Evolutionary conservation across 1,284 basidiomycete genomes (phyloP).

Genomic region (Pulveroboletus ridleyi): DNA sequence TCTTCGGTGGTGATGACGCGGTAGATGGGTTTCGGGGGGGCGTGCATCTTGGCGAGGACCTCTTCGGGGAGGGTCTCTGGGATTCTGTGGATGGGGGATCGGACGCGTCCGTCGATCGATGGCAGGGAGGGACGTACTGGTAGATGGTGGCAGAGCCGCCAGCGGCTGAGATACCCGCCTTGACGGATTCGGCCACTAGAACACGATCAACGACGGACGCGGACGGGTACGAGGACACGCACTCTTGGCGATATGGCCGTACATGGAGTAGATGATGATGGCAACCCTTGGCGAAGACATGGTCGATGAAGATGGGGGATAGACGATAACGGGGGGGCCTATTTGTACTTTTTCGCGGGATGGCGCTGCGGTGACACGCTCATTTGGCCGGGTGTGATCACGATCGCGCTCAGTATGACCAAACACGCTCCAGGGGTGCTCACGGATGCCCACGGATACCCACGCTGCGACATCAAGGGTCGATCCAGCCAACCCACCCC

Average conservation of each 20-base stretch:
- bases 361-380: constrained; percentile 17
- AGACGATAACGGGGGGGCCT: constrained; percentile 8
- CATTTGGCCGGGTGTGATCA: constrained; percentile 5
- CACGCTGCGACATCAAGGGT: neutral
- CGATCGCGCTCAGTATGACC: constrained; percentile 12
- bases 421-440: constrained; percentile 20
- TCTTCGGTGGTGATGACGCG: too few species aligned
- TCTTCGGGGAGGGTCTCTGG: constrained; percentile 62
- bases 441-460: constrained; percentile 19
- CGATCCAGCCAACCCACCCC: neutral
- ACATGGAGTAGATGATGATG: constrained; percentile 56
- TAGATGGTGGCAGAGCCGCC: constrained; percentile 55
- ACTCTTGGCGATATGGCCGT: constrained; percentile 51
- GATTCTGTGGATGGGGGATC: constrained; percentile 39
- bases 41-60: constrained; percentile 61
- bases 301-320: neutral
- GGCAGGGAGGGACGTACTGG: constrained; percentile 38
- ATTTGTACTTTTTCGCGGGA: constrained; percentile 25
- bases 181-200: constrained; percentile 43
- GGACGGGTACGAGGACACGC: constrained; percentile 12
- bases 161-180: constrained; percentile 50
- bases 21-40: constrained; percentile 47
- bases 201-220: neutral
- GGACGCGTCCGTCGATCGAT: neutral
- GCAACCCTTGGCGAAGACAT: constrained; percentile 45